Base-by-base conservation (phyloP, 306 rosid species). In the Dryas octopetala region DNA sequence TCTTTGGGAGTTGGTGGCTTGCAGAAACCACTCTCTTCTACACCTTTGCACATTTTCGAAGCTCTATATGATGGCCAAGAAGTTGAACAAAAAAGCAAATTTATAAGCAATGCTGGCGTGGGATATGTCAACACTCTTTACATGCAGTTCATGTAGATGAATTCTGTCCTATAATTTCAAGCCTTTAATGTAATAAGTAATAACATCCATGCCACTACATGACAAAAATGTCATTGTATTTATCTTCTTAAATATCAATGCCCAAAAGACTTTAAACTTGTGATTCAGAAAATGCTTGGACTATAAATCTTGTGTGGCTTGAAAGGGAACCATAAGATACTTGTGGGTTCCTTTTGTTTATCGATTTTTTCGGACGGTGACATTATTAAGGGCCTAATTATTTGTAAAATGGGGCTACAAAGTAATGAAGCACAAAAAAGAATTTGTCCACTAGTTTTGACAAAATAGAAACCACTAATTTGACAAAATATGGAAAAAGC, bases 41-140 rank as follows among this genome's bases (percentile, higher is more conserved):
- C 50, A 19, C 93, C 93, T 86, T 55, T 84, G 75, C 97, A 90
- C 97, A 92, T 92, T 85, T 59, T 88, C 16, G 15, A 78, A 26
- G 17, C 74, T 47, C 45, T 14, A 26, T 62, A n/a, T 52, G 79
- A 38, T 57, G 78, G 75, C 68, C 70, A 17, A 57, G 45, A 69
- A 44, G 50, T 53, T 79, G 45, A 59, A 67, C 17, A 26, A 44
- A 43, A 49, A 55, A 13, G 23, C 45, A 58, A 71, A 53, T 60
- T 71, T 73, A 63, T 63, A 62, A 55, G 53, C 16, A 41, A 4
- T 0, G 14, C 15, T 6, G 28, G 73, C 38, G 45, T 19, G 50
- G 50, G 52, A 68, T 32, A 32, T 28, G 80, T 75, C 62, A 53
- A 53, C 23, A 5, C 44, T 4, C 55, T 32, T 40, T 81, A 75